Conservation (phyloP, 805 yeast species). For the Starmera dryadoides region DNA sequence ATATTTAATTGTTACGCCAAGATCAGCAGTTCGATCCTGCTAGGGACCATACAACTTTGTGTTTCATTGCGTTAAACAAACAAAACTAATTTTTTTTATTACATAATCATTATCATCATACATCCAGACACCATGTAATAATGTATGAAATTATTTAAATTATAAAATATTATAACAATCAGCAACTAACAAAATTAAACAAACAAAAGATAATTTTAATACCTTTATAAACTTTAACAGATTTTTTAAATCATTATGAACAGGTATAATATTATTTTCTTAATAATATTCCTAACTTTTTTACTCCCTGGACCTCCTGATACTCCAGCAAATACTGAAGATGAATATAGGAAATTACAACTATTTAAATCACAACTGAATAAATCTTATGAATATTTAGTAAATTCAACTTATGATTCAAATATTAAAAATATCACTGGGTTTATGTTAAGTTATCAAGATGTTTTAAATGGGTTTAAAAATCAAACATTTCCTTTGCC, state of each 20-base stretch:
- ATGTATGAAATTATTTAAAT: no score
- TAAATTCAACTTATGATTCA: slow-evolving; percentile 32
- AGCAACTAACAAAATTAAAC: no score
- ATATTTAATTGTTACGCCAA: slow-evolving; percentile 35
- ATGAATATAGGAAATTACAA: slow-evolving; percentile 30
- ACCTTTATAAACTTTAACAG: no score
- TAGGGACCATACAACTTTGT: slow-evolving; percentile 59
- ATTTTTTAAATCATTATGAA: slow-evolving; percentile 6
- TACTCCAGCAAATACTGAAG: slow-evolving; percentile 18
- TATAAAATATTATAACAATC: no score
- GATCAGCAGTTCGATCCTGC: slow-evolving; percentile 89
- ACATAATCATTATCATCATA: no score
- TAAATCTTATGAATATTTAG: slow-evolving; percentile 27
- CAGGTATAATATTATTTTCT: slow-evolving; percentile 16
- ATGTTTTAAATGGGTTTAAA: slow-evolving; percentile 37
- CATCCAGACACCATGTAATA: no score
- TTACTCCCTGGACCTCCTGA: slow-evolving; percentile 35
- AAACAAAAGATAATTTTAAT: no score
- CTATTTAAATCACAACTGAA: slow-evolving; percentile 28
- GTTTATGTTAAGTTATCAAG: slow-evolving; percentile 56
- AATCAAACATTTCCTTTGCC: slow-evolving; percentile 53
- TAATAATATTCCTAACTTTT: slow-evolving; percentile 23
- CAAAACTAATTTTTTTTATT: no score
- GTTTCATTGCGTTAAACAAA: no score
- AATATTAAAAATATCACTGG: slow-evolving; percentile 77